Percentiles rank a stretch among this genome's conserved stretches.
Evolutionary conservation across 257 asterid genomes (phyloP).

Genomic region (Vinca minor): DNA sequence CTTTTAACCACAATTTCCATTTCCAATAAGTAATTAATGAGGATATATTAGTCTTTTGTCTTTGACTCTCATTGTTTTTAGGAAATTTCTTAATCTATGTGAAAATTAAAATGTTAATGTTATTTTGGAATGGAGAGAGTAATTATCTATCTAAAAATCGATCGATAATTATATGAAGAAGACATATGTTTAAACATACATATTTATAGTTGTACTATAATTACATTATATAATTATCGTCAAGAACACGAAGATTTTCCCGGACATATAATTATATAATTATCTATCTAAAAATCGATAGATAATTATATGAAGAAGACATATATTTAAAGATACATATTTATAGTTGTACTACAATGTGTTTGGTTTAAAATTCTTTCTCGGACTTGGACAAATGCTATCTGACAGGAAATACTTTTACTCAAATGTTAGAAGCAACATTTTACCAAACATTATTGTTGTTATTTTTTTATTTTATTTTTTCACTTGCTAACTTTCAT

Average conservation of each 20-base stretch:
- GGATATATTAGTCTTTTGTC: too few relatives aligned
- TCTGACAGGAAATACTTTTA: not conserved
- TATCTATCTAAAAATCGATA: too few relatives aligned
- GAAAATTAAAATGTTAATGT: too few relatives aligned
- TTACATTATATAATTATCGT: slow-evolving; percentile 23
- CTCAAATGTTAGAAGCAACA: slow-evolving; percentile 7
- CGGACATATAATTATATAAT: not conserved
- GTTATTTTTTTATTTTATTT: not conserved
- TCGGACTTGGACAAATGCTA: not conserved
- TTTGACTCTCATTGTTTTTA: too few relatives aligned
- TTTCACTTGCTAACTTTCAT: not conserved
- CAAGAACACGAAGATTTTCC: slow-evolving; percentile 16
- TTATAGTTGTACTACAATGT: not conserved
- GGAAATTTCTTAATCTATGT: too few relatives aligned
- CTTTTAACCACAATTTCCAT: too few relatives aligned
- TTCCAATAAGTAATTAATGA: too few relatives aligned
- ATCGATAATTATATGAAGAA: too few relatives aligned
- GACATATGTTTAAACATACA: too few relatives aligned
- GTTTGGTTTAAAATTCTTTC: not conserved
- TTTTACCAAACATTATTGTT: slow-evolving; percentile 1
- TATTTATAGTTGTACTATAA: too few relatives aligned
- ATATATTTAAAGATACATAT: not conserved
- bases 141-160: too few relatives aligned
- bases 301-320: not conserved
- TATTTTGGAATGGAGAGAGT: too few relatives aligned